These are phyloP conservation scores for Stephanodiscus minutulus DNA, from an alignment of 108 stramenopile genomes.

Conservation along the genomic window DNA sequence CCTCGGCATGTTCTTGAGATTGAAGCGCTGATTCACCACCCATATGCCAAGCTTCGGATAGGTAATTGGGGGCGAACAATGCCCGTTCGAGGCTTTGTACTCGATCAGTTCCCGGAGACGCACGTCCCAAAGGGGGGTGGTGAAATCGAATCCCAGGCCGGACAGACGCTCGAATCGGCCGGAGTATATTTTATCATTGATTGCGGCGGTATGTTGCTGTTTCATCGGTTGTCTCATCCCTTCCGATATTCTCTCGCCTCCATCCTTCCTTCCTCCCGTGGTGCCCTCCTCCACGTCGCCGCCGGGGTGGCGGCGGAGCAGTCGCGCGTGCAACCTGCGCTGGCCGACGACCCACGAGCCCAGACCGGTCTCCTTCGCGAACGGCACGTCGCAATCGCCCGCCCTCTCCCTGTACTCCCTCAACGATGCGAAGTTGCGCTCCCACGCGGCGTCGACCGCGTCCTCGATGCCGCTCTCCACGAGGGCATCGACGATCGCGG, in stretches of 20 bases:
- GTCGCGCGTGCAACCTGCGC: slow-evolving; percentile 17
- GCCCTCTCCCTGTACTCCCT: slow-evolving; percentile 40
- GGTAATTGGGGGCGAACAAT: slow-evolving; percentile 23
- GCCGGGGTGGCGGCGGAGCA: neutral
- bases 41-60: slow-evolving; percentile 42
- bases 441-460: slow-evolving; percentile 1
- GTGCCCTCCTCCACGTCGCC: slow-evolving; percentile 8
- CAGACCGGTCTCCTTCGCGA: slow-evolving; percentile 16
- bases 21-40: slow-evolving; percentile 48
- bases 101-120: slow-evolving; percentile 34
- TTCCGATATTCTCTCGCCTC: neutral
- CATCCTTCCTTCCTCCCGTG: too few relatives aligned
- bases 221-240: neutral
- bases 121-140: slow-evolving; percentile 38
- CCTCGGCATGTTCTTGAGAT: slow-evolving; percentile 39
- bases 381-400: slow-evolving; percentile 50
- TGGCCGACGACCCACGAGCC: slow-evolving; percentile 39
- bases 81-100: slow-evolving; percentile 23
- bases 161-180: slow-evolving; percentile 32
- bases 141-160: slow-evolving; percentile 43
- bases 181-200: neutral
- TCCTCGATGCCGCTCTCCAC: slow-evolving; percentile 5
- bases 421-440: slow-evolving; percentile 6
- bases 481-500: neutral
- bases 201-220: neutral